Evolutionary conservation across 2,329 filamentous ascomycete genomes (phyloP), one percentile per base, ranked within the genome.

Genomic region (Ophiostoma novo-ulmi): DNA sequence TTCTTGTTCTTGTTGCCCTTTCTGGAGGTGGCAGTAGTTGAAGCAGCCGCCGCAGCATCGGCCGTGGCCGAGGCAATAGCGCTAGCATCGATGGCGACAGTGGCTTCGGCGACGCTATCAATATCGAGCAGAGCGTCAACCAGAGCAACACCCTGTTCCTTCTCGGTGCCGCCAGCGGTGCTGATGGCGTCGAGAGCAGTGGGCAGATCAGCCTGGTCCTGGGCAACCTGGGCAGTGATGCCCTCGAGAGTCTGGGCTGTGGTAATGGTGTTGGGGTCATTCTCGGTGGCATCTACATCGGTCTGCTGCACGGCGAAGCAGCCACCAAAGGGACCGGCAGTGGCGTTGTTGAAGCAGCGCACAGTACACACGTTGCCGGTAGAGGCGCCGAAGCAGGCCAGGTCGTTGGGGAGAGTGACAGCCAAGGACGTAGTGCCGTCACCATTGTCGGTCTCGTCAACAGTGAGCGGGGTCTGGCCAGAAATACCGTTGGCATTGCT

Each of bases 281-380:
- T 85, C 70, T 75, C 76, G 68, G 76, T 81, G 64, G 81, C 72
- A 0, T 76, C 74, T 13, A 75, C 75, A 73, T 87, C 85, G 41
- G 79, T 78, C 75, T 89, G 87, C 77, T 87, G 83, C n/a, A 88
- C 81, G 2, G 85, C 79, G 76, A 88, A 84, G 77, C 86, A 88
- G 68, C 85, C 75, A 35, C 77, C 77, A 70, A 88, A 88, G 14
- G 73, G 73, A 55, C 72, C 73, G 35, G 73, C 73, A 3, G 83
- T 77, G 3, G 85, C 84, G 70, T 83, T 85, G 79, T 88, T 88
- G 22, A 85, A 81, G 80, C 86, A 88, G 48, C 86, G 82, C 22
- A 88, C 80, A 0, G 85, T 87, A 80, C 85, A 87, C 52, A 87
- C 75, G 69, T 87, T 84, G 65, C 87, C 87, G 1, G 85, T 86